Conservation (phyloP, 1,284 basidiomycete genomes). For the Sphagnurus paluster region DNA sequence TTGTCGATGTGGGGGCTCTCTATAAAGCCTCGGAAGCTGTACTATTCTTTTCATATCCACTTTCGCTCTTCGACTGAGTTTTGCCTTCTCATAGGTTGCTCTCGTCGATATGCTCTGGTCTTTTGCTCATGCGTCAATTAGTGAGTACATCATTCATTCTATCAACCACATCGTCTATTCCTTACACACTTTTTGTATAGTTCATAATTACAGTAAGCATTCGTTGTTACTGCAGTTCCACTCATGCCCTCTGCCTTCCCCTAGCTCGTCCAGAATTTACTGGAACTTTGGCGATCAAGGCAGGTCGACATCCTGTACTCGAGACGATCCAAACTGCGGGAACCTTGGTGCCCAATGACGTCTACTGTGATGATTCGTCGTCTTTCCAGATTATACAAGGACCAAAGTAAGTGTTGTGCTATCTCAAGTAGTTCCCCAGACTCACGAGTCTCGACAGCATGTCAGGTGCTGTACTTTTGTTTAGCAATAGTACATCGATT, state of each 20-base stretch:
- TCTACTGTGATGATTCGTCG: conserved; percentile 79
- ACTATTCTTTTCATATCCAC: conserved; percentile 16
- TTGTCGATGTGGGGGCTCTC: conserved; percentile 70
- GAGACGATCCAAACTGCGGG: conserved; percentile 72
- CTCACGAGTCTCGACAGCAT: conserved; percentile 64
- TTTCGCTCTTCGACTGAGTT: not conserved
- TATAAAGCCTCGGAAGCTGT: conserved; percentile 90
- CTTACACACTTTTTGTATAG: conserved; percentile 38
- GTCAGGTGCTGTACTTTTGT: conserved; percentile 55
- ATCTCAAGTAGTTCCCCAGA: not conserved
- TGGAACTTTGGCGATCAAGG: conserved; percentile 82
- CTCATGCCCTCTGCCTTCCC: not conserved
- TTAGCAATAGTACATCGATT: not conserved
- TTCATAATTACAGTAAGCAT: conserved; percentile 66
- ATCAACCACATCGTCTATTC: conserved; percentile 4
- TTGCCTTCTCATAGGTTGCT: conserved; percentile 60
- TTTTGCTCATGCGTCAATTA: conserved; percentile 79
- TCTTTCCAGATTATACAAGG: conserved; percentile 89
- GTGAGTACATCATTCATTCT: conserved; percentile 40
- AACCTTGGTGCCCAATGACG: conserved; percentile 81
- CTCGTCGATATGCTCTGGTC: conserved; percentile 85
- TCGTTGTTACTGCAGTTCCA: not conserved
- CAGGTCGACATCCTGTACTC: conserved; percentile 83
- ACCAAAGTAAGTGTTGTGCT: conserved; percentile 64
- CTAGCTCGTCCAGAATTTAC: conserved; percentile 87